Evolutionary conservation across 345 rosid species (phyloP).

Genomic region (Citrus sp.): DNA sequence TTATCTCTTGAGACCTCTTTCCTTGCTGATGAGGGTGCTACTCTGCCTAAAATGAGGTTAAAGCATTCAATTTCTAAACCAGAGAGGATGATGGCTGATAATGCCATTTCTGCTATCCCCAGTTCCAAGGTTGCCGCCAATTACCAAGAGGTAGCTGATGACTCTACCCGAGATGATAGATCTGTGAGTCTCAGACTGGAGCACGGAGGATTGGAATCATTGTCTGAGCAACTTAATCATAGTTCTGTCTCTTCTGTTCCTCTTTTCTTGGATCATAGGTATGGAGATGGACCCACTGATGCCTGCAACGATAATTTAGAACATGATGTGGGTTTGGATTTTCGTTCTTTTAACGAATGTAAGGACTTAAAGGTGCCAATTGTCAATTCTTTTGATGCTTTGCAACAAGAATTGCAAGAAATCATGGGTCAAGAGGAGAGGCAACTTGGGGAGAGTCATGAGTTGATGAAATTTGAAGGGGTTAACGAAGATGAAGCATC

Average conservation of each 20-base stretch:
- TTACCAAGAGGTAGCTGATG: constrained; percentile 27
- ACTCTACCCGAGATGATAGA: constrained; percentile 33
- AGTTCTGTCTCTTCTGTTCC: constrained; percentile 26
- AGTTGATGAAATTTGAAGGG: constrained; percentile 40
- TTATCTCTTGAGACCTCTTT: constrained; percentile 91
- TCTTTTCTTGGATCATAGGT: constrained; percentile 21
- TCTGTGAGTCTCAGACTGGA: constrained; percentile 24
- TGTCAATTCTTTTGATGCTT: constrained; percentile 16
- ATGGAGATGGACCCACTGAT: constrained; percentile 32
- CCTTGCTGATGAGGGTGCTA: constrained; percentile 99
- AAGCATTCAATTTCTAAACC: constrained; percentile 39
- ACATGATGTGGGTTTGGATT: constrained; percentile 23
- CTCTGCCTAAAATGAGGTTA: constrained; percentile 60
- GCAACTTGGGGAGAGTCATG: constrained; percentile 30
- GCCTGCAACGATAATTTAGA: constrained; percentile 30
- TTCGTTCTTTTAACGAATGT: constrained; percentile 23
- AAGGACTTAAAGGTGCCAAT: constrained; percentile 25
- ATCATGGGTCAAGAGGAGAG: constrained; percentile 34
- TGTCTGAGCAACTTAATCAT: constrained; percentile 37
- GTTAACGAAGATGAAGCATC: constrained; percentile 53
- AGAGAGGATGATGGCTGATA: constrained; percentile 40
- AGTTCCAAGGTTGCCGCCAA: constrained; percentile 25
- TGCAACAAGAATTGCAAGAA: constrained; percentile 34
- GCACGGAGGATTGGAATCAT: constrained; percentile 33
- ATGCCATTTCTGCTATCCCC: constrained; percentile 33